Base-by-base conservation (phyloP, 2,329 filamentous ascomycete species). In the Xylaria sp. region DNA sequence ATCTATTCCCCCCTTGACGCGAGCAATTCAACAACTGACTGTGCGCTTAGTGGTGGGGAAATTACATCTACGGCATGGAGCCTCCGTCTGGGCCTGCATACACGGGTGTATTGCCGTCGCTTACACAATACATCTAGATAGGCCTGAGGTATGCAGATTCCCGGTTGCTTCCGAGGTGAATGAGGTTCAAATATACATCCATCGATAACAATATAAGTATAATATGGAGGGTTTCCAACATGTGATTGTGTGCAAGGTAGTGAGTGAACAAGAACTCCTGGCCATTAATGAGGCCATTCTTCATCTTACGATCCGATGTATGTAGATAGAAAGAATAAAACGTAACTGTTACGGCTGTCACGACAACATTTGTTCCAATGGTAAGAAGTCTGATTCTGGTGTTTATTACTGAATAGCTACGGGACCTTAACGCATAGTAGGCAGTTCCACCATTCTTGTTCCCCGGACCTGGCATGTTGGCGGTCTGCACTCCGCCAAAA, bases 41-140 rank as follows among this genome's bases (percentile, higher is more conserved):
- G 13, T 39, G 18, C 39, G 12, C 12, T 25, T 9, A 72, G 25
- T 89, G 87, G 87, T 89, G 88, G 88, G 83, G 77, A 9, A 76
- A 82, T 52, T 77, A 77, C 70, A 76, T 78, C 69, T 78, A 76
- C 63, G 71, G 73, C 64, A 76, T 76, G 66, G 76, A 78, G 69
- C 76, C 76, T 3, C 75, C 75, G 4, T 75, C 76, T 2, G 75
- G 76, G 1, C 62, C 70, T 18, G 76, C 76, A 7, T 78, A 74
- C 46, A 76, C 73, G 2, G 73, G 70, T n/a, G 61, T 78, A 2
- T 69, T 77, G 60, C 76, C 76, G 28, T 74, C 73, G 13, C 70
- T 78, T 62, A 66, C 69, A 20, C 65, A 75, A n/a, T 77, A 65
- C 59, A 75, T 78, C 68, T 78, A 70, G 55, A 28, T 78, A 69